Conservation (phyloP, 441 rosid genomes). For the Erodium moschatum region DNA sequence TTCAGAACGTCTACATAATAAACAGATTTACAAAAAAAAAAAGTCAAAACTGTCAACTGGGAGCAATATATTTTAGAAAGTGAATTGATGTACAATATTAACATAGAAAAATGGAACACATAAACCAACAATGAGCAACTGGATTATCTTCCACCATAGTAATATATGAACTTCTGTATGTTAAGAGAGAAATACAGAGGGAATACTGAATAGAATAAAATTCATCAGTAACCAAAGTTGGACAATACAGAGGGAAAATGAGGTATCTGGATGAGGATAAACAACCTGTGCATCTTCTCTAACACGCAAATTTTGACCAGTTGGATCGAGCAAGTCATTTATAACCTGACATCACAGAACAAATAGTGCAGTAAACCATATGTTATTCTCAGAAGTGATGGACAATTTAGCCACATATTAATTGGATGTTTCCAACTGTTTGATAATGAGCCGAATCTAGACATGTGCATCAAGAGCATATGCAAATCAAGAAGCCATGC, state of each 20-base stretch:
- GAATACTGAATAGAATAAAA: no score
- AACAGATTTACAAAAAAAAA: background rate
- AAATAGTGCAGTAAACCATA: slow-evolving; percentile 19
- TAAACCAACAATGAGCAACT: background rate
- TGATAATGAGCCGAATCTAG: background rate
- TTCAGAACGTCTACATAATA: background rate
- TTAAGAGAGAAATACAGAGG: background rate
- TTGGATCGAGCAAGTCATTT: slow-evolving; percentile 96
- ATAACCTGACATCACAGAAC: slow-evolving; percentile 58
- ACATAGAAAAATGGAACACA: background rate
- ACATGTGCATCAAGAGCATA: slow-evolving; percentile 6
- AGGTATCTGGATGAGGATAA: slow-evolving; percentile 2
- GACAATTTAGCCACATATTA: no score
- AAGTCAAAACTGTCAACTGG: background rate
- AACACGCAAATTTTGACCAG: slow-evolving; percentile 93
- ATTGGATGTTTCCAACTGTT: background rate
- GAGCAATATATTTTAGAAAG: background rate
- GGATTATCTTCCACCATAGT: background rate
- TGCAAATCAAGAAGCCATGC: background rate
- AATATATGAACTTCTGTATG: background rate
- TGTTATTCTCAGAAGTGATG: background rate
- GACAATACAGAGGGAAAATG: background rate
- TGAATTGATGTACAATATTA: background rate
- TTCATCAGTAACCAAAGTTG: background rate
- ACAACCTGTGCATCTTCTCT: slow-evolving; percentile 96